phyloP scores from a whole-genome alignment of 139 green algal species.

The Ettlia oleoabundans region DNA sequence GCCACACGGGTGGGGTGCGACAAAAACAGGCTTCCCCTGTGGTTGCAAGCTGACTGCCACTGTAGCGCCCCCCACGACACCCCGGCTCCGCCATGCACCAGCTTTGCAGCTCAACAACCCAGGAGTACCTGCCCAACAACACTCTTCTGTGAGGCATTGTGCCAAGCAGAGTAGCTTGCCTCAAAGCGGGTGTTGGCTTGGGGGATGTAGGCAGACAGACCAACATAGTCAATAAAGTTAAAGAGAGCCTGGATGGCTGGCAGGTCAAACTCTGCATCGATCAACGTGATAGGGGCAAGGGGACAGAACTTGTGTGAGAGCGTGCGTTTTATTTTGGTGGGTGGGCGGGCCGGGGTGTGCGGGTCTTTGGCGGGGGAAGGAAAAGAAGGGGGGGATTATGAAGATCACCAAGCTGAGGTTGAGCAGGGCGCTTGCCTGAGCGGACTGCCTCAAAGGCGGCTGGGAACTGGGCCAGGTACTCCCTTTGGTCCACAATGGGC shows the following conservation, averaged over 20 bases:
- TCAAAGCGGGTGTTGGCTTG: conserved; percentile 38
- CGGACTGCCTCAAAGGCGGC: conserved; percentile 37
- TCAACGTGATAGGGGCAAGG: too few species aligned
- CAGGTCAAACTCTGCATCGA: conserved; percentile 42
- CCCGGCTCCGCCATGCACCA: not conserved
- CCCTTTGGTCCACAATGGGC: conserved; percentile 33
- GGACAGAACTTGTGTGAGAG: too few species aligned
- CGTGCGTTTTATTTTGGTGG: too few species aligned
- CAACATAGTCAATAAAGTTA: conserved; percentile 45
- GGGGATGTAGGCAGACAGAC: conserved; percentile 57
- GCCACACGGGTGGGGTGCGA: not conserved
- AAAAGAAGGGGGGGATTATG: too few species aligned
- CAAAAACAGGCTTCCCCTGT: not conserved
- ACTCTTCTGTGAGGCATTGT: too few species aligned
- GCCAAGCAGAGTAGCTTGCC: not conserved
- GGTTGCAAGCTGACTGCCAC: too few species aligned
- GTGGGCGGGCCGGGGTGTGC: too few species aligned
- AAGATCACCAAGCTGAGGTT: not conserved
- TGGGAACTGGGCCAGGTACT: conserved; percentile 28
- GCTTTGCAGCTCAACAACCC: not conserved
- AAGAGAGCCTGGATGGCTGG: conserved; percentile 38
- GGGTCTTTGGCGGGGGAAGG: too few species aligned
- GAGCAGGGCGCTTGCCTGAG: not conserved
- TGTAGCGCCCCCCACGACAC: too few species aligned
- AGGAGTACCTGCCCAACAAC: too few species aligned